Evolutionary conservation across 208 protist species (phyloP), one percentile per base, ranked within the genome.

Genomic region (Zelonia costaricensis): DNA sequence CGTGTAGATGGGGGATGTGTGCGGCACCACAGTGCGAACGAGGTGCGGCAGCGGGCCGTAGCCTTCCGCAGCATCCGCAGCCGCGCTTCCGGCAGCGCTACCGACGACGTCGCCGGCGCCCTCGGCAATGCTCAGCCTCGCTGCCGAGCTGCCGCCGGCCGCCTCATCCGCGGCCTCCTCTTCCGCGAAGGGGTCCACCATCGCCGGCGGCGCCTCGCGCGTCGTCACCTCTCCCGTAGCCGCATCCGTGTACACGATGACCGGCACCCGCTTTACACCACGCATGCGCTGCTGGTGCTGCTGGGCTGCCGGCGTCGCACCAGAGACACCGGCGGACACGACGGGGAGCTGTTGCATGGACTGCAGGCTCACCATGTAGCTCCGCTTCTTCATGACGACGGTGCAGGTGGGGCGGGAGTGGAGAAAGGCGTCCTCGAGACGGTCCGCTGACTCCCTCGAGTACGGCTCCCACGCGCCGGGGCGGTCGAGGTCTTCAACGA

Each of bases 401-500:
- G 76, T 56, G 64, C 80, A 88, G 35, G 57, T 76, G 28, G 27
- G 15, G 12, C 68, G 35, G 15, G 69, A 44, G 13, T 45, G 20
- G 13, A 78, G 56, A 25, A 80, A 86, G 31, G 88, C 82, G 18
- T 72, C 74, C 46, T 94, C 84, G 2, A 94, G 72, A 31, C 88
- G 61, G 10, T 69, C 43, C 6, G 68, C 68, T 9, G 67, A 78
- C 49, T 92, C 82, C 22, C 52, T 46, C 10, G 63, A 51, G 69
- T 92, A 92, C 22, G 64, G 55, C 56, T 90, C 80, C 74, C 79
- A 94, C 48, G 74, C 70, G 18, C 78, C 84, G 1, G 76, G 72
- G 1, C 53, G 48, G 42, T 86, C 74, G 10, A 84, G 42, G 42
- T 86, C 74, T 57, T 91, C 82, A 4, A 91, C 82, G 35, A 91